Evolutionary conservation across 192 early-diverging fungal species (phyloP).

Genomic region (Lobosporangium transversale): DNA sequence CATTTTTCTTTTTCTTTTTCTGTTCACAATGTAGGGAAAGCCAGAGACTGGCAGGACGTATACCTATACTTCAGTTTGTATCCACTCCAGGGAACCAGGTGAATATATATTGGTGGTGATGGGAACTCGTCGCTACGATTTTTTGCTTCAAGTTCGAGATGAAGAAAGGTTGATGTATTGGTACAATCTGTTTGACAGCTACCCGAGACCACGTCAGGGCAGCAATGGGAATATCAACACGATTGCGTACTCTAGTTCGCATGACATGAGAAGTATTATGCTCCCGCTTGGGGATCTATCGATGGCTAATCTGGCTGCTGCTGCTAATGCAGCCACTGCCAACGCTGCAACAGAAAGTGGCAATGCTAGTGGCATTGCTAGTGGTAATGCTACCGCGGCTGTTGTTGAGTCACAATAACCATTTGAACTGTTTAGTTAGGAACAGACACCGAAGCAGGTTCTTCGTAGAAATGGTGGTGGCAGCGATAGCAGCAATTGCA

Average conservation of each 20-base stretch:
- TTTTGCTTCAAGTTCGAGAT: slow-evolving; percentile 40
- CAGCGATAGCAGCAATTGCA: no score
- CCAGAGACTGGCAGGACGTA: slow-evolving; percentile 40
- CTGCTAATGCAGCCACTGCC: no score
- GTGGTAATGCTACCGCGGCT: no score
- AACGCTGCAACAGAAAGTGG: no score
- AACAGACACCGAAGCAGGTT: no score
- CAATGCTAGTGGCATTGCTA: no score
- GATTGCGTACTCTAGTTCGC: background rate
- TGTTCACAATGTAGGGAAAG: slow-evolving; percentile 13
- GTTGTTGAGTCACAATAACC: no score
- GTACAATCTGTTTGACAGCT: slow-evolving; percentile 39
- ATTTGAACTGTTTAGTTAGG: no score
- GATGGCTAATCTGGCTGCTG: background rate
- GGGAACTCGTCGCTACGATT: slow-evolving; percentile 14
- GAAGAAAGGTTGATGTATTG: slow-evolving; percentile 40
- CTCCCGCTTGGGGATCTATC: background rate
- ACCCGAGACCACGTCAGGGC: background rate
- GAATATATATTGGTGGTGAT: slow-evolving; percentile 26
- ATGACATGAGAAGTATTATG: background rate
- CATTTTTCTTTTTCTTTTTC: background rate
- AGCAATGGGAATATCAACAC: no score
- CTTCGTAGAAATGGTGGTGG: no score
- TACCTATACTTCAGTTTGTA: slow-evolving; percentile 17
- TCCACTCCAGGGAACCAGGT: slow-evolving; percentile 31